A percentile compares a stretch with the other conserved stretches of the same genome.
phyloP scores from a whole-genome alignment of 2,329 filamentous ascomycete genomes.

The Colletotrichum somersetense region DNA sequence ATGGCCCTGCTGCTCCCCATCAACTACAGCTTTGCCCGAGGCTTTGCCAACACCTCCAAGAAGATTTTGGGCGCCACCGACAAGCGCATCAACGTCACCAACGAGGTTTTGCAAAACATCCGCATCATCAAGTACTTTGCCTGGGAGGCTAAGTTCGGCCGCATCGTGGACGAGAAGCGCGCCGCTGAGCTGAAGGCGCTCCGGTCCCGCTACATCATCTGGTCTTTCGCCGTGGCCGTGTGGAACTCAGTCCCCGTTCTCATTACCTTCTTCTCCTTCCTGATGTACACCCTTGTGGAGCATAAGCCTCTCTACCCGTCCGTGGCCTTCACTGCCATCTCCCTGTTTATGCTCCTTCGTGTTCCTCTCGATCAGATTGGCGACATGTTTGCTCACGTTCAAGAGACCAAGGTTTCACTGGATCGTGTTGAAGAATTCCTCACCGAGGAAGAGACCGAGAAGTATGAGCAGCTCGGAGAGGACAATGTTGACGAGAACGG shows the following conservation, averaged over 20 bases:
- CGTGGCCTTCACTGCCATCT: constrained; percentile 94
- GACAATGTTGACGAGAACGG: constrained; percentile 77
- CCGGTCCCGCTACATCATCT: constrained; percentile 87
- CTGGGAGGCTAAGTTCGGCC: constrained; percentile 93
- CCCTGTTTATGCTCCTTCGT: constrained; percentile 92
- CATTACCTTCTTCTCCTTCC: constrained; percentile 96
- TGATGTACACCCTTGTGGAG: constrained; percentile 92
- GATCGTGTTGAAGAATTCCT: constrained; percentile 97
- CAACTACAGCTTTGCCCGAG: constrained; percentile 89
- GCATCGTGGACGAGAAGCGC: constrained; percentile 90
- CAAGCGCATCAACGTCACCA: constrained; percentile 94
- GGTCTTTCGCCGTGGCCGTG: constrained; percentile 90
- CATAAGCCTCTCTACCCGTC: constrained; percentile 91
- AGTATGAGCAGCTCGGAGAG: constrained; percentile 85
- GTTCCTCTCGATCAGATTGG: constrained; percentile 95
- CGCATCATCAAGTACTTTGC: constrained; percentile 99
- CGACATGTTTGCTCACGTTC: constrained; percentile 98
- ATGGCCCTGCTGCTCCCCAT: constrained; percentile 91
- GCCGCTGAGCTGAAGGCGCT: constrained; percentile 81
- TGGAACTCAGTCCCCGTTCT: constrained; percentile 97
- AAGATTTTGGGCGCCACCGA: constrained; percentile 93
- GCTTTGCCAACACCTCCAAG: constrained; percentile 89
- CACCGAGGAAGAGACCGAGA: constrained; percentile 93
- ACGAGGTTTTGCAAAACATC: constrained; percentile 97
- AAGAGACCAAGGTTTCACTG: constrained; percentile 96